These are phyloP conservation scores for Peronospora destructor DNA, from an alignment of 352 stramenopile species.

Conservation along the genomic window DNA sequence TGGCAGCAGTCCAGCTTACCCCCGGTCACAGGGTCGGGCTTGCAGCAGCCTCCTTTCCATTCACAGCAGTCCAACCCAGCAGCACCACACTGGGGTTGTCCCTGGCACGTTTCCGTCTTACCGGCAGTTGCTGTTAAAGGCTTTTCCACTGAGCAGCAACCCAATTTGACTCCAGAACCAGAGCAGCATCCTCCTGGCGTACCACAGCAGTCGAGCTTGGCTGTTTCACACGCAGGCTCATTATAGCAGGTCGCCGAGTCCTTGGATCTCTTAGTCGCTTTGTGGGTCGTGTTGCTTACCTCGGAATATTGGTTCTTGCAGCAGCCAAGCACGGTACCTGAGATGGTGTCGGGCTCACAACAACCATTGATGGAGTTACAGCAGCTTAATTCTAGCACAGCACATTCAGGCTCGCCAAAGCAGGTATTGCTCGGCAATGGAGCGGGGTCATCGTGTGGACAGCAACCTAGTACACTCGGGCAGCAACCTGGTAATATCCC, in stretches of 20 bases:
- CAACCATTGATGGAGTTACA: constrained; percentile 70
- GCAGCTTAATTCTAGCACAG: constrained; percentile 46
- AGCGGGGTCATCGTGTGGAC: constrained; percentile 37
- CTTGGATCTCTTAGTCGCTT: constrained; percentile 13
- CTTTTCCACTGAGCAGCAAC: constrained; percentile 32
- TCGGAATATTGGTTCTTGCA: constrained; percentile 52
- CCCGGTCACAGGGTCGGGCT: constrained; percentile 23
- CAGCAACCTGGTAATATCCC: constrained; percentile 64
- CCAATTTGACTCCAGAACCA: constrained; percentile 26
- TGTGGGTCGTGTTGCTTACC: constrained; percentile 27
- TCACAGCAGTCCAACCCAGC: constrained; percentile 43
- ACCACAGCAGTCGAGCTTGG: constrained; percentile 41
- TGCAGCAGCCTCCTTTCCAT: constrained; percentile 39
- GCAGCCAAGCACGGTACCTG: constrained; percentile 44
- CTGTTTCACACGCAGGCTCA: constrained; percentile 36
- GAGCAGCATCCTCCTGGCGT: constrained; percentile 41
- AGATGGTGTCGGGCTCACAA: constrained; percentile 48
- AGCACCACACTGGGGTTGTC: constrained; percentile 35
- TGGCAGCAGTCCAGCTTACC: constrained; percentile 37
- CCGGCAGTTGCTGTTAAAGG: background rate
- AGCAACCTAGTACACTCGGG: constrained; percentile 55
- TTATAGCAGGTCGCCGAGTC: constrained; percentile 28
- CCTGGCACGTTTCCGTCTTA: constrained; percentile 21
- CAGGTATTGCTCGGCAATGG: constrained; percentile 48
- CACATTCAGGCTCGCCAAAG: constrained; percentile 59